Evolutionary conservation across 2,329 filamentous ascomycete species (phyloP).

Genomic region (Sporothrix humicola): DNA sequence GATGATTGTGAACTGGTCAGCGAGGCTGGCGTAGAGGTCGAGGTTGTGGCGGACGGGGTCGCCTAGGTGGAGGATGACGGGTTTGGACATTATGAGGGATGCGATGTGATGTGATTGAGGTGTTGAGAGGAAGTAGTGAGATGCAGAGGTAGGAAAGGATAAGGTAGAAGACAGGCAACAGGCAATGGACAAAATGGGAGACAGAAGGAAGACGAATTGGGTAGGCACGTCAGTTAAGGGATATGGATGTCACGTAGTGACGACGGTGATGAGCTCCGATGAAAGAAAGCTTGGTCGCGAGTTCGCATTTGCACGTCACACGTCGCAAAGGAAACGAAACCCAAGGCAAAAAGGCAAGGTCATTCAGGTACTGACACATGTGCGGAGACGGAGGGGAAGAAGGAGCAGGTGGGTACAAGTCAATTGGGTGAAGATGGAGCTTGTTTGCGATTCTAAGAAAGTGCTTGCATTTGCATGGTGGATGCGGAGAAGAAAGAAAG

Average conservation of each 20-base stretch:
- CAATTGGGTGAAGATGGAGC: not conserved
- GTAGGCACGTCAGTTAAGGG: constrained; percentile 5
- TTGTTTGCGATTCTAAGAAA: not conserved
- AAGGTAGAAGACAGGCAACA: too few species aligned
- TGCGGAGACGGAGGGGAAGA: not conserved
- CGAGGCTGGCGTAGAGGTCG: constrained; percentile 53
- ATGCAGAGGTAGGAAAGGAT: not conserved
- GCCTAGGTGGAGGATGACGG: constrained; percentile 72
- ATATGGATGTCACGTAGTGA: not conserved
- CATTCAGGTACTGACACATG: not conserved
- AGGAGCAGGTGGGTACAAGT: not conserved
- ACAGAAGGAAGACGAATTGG: not conserved
- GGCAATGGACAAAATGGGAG: not conserved
- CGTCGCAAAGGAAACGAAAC: not conserved
- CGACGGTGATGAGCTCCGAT: too few species aligned
- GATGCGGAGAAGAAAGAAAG: not conserved
- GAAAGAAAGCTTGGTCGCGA: constrained; percentile 1
- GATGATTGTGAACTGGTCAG: constrained; percentile 55
- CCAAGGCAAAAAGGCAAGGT: not conserved
- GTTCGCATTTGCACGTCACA: not conserved
- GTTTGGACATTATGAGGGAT: constrained; percentile 30
- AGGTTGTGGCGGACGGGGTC: constrained; percentile 63
- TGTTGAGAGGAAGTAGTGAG: not conserved
- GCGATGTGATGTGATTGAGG: too few species aligned
- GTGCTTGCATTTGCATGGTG: not conserved